phyloP scores from a whole-genome alignment of 306 rosid genomes.

The Lotus japonicus region DNA sequence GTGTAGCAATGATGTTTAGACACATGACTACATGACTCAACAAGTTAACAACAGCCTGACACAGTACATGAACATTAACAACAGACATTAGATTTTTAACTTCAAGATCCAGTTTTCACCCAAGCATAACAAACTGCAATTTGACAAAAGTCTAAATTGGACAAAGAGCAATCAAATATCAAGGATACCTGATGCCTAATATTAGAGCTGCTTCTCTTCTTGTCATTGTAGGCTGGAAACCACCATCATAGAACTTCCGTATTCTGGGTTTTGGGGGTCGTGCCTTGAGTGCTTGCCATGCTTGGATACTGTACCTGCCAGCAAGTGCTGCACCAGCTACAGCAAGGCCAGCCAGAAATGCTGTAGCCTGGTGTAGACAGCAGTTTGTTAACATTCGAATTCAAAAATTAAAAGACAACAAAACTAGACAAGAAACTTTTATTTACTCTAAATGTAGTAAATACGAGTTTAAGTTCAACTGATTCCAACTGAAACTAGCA shows the following conservation, averaged over 20 bases:
- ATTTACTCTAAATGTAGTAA: not conserved
- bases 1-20: not conserved
- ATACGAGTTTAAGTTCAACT: not conserved
- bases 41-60: not conserved
- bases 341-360: conserved; percentile 67
- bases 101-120: not conserved
- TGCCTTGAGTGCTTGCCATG: conserved; percentile 70
- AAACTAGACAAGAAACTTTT: not conserved
- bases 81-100: not conserved
- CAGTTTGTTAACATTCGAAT: conserved; percentile 2
- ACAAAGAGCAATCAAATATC: not conserved
- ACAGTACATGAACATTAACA: not conserved
- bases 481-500: not conserved
- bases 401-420: not conserved
- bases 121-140: not conserved
- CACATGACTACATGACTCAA: not conserved
- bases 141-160: not conserved
- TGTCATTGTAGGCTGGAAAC: conserved; percentile 66
- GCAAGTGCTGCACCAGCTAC: conserved; percentile 69
- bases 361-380: conserved; percentile 49
- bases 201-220: conserved; percentile 70
- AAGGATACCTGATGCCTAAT: conserved; percentile 61
- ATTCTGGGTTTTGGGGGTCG: conserved; percentile 42
- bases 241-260: conserved; percentile 65
- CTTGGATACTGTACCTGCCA: conserved; percentile 58